Percentiles rank a stretch among this genome's conserved stretches.
phyloP scores from a whole-genome alignment of 805 yeast species.

The Candida methanosorbosa region DNA sequence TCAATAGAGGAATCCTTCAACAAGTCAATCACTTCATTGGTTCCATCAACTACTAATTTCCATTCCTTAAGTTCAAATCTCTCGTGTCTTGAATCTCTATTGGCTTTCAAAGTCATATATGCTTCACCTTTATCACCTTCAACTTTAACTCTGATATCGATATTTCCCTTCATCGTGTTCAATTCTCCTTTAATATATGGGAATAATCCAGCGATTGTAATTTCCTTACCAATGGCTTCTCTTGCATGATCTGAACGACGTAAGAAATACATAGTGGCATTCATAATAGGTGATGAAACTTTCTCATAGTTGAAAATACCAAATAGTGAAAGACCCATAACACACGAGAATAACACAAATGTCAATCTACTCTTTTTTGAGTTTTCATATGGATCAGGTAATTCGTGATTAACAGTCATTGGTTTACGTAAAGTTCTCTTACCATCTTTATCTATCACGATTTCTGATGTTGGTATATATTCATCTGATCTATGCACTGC shows the following conservation, averaged over 20 bases:
- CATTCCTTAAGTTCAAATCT: conserved; percentile 56
- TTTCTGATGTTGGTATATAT: conserved; percentile 11
- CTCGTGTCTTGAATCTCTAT: conserved; percentile 48
- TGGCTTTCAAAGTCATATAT: conserved; percentile 62
- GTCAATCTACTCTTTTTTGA: conserved; percentile 41
- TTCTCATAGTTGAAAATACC: conserved; percentile 90
- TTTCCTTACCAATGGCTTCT: conserved; percentile 61
- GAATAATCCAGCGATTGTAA: conserved; percentile 60
- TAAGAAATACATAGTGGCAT: conserved; percentile 77
- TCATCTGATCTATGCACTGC: conserved; percentile 5
- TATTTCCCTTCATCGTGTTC: conserved; percentile 74
- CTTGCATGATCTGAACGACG: conserved; percentile 65
- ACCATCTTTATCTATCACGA: conserved; percentile 14
- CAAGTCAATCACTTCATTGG: conserved; percentile 31
- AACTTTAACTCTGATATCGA: conserved; percentile 64
- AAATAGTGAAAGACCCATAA: conserved; percentile 46
- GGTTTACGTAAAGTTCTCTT: conserved; percentile 23
- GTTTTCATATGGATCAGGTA: conserved; percentile 72
- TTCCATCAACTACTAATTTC: conserved; percentile 43
- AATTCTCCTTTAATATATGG: conserved; percentile 90
- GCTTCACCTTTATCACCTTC: conserved; percentile 53
- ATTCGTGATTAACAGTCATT: conserved; percentile 64
- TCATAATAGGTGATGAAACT: conserved; percentile 79
- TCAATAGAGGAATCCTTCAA: conserved; percentile 36
- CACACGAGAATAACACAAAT: conserved; percentile 44